Base-by-base conservation (phyloP, 73 alveolate genomes). In the Tetrahymena malaccensis region DNA sequence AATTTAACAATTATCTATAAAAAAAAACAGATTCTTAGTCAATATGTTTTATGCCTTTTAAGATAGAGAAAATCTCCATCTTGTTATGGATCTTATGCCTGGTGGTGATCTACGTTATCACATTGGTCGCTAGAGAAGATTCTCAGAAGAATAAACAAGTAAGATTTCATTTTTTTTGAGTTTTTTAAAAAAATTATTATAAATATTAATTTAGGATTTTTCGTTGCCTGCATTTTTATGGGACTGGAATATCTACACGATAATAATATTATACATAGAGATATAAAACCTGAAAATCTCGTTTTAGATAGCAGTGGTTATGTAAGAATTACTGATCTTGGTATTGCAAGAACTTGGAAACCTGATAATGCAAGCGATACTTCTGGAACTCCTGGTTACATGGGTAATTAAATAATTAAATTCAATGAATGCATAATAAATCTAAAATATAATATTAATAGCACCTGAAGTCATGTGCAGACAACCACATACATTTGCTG, bases 91-190 rank as follows among this genome's bases (percentile, higher is more conserved):
- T 94, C 96, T 96, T 84, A 95, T 98, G 97, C 95, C 97, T 25
- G 99, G 99, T 40, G 99, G 99, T 4, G 99, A 99, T 89, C 94
- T 99, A 25, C 96, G 99, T 94, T 99, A 96, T 95, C 99, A 98
- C 94, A 96, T 98, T 3, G 98, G 98, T 34, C 94, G 96, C 17
- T 96, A 96, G 93, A 96, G 98, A 96, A 97, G 97, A 94, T 99
- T 99, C 95, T 97, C 97, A 21, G 99, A 99, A 97, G 99, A 98
- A 95, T 94, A 97, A 97, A 97, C 99, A 27, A 94, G 99, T 97
- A 97, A 93, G 85, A 31, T 44, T 94, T 96, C 0, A 50, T 50
- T 19, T 50, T n/a, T 21, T 11, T 21, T 50, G 95, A 94, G 97
- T 43, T 34, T 13, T 19, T 50, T 11, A 50, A 50, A 50, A 19